Evolutionary conservation across 768 basidiomycete species (phyloP).

Genomic region (Pleurotus platypus): DNA sequence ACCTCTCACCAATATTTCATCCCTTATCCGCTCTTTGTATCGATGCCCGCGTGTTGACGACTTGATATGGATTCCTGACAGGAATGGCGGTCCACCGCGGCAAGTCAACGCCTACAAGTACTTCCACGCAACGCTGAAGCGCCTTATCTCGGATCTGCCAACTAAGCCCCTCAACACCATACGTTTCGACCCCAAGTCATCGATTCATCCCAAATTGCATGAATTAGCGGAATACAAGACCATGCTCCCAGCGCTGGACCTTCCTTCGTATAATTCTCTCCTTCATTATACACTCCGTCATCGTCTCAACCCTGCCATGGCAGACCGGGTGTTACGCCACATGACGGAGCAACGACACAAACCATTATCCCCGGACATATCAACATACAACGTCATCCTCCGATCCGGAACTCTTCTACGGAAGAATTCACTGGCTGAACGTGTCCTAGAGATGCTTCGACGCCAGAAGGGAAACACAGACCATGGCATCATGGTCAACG

Average conservation of each 20-base stretch:
- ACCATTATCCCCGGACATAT: conserved; percentile 38
- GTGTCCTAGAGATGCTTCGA: conserved; percentile 25
- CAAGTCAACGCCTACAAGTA: conserved; percentile 40
- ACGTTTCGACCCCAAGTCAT: not conserved
- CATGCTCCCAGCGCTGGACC: conserved; percentile 30
- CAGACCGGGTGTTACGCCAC: conserved; percentile 46
- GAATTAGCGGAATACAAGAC: conserved; percentile 5
- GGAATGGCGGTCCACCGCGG: conserved; percentile 18
- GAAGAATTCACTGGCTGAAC: conserved; percentile 35
- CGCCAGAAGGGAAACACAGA: conserved; percentile 3
- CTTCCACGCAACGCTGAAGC: conserved; percentile 42
- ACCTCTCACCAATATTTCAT: conserved; percentile 38
- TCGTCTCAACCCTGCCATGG: conserved; percentile 46
- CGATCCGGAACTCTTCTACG: conserved; percentile 52
- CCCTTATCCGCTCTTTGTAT: conserved; percentile 45
- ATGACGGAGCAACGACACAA: conserved; percentile 43
- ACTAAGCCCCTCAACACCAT: not conserved
- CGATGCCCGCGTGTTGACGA: conserved; percentile 36
- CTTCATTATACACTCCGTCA: conserved; percentile 65
- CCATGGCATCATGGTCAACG: not conserved
- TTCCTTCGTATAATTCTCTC: conserved; percentile 54
- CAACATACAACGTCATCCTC: conserved; percentile 58
- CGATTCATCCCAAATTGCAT: conserved; percentile 9
- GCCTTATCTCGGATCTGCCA: conserved; percentile 34
- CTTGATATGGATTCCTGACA: conserved; percentile 31